These are phyloP conservation scores for Wickerhamiella alocasiicola DNA, from an alignment of 805 yeast genomes.

Conservation along the genomic window DNA sequence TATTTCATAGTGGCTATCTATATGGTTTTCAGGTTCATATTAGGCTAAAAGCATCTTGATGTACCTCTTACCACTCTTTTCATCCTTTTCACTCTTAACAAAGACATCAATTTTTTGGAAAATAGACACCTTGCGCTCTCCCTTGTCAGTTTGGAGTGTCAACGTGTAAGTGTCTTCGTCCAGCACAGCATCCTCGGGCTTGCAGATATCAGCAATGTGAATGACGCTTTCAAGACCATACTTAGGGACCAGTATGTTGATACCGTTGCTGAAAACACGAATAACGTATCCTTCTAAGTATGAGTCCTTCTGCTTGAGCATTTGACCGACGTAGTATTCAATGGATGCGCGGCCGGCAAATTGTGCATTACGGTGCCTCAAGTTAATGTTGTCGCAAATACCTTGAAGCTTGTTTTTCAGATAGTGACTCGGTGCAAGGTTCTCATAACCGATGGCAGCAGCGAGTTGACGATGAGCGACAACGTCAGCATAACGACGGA, in stretches of 20 bases:
- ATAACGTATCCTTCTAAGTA: conserved; percentile 83
- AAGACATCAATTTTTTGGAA: conserved; percentile 80
- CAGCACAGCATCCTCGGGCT: conserved; percentile 48
- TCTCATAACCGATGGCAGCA: conserved; percentile 93
- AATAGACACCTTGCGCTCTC: conserved; percentile 40
- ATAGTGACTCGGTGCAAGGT: conserved; percentile 65
- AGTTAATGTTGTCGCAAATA: conserved; percentile 79
- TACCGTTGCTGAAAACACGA: conserved; percentile 86
- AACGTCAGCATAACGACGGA: conserved; percentile 94
- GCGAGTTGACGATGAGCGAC: conserved; percentile 96
- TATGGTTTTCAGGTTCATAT: too few relatives aligned
- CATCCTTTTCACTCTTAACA: conserved; percentile 72
- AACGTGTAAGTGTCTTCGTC: conserved; percentile 71
- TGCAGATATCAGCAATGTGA: conserved; percentile 58
- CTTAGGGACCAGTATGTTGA: conserved; percentile 87
- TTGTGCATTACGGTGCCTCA: conserved; percentile 93
- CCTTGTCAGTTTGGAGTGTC: conserved; percentile 37
- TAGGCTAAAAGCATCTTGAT: conserved; percentile 45
- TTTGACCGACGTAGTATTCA: conserved; percentile 97
- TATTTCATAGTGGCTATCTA: neutral
- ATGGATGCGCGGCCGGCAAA: conserved; percentile 98
- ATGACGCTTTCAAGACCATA: conserved; percentile 94
- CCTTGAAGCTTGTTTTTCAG: conserved; percentile 84
- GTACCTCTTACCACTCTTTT: conserved; percentile 81
- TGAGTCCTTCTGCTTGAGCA: conserved; percentile 72